Conservation (phyloP, 2,329 filamentous ascomycete genomes). For the Cordyceps fumosorosea region DNA sequence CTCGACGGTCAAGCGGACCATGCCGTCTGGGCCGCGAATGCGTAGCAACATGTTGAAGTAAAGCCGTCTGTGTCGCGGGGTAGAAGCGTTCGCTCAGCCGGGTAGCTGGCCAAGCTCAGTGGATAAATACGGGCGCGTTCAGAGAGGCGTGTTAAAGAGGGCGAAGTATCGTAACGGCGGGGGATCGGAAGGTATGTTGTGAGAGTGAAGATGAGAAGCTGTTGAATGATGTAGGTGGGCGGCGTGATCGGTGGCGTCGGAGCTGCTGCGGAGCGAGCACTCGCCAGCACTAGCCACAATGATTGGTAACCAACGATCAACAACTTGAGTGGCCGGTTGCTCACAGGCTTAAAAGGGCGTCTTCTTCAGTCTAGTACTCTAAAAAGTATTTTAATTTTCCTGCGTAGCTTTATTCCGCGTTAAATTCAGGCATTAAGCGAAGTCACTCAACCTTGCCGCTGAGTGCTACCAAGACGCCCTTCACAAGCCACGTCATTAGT, state of each 20-base stretch:
- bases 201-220: not conserved
- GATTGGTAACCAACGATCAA: not conserved
- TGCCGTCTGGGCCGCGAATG: constrained; percentile 87
- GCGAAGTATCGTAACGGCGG: not conserved
- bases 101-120: constrained; percentile 5
- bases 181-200: not conserved
- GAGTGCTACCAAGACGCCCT: no score
- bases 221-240: constrained; percentile 4
- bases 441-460: no score
- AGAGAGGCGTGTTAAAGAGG: not conserved
- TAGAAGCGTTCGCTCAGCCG: not conserved
- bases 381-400: no score
- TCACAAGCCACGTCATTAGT: no score
- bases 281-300: constrained; percentile 6
- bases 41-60: constrained; percentile 65
- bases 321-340: no score
- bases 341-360: no score
- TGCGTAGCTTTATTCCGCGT: no score
- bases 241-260: constrained; percentile 9
- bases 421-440: no score
- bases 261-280: constrained; percentile 8
- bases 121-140: no score
- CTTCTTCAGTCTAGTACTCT: no score
- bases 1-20: constrained; percentile 76
- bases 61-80: not conserved